Conservation (phyloP, 2,329 filamentous ascomycete genomes). For the Trichoderma arundinaceum region DNA sequence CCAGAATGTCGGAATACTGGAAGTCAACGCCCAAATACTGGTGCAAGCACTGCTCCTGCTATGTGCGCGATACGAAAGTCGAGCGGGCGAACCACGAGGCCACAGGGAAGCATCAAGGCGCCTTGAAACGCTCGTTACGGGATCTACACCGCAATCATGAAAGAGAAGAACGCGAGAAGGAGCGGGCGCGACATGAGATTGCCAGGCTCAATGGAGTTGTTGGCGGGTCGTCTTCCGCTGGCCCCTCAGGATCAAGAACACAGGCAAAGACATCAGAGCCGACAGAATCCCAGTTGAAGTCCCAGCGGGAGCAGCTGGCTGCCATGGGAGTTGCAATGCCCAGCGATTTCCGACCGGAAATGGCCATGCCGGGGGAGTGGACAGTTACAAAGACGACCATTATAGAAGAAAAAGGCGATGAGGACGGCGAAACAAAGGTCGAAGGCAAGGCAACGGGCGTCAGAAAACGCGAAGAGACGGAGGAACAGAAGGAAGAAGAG, state of each 20-base stretch:
- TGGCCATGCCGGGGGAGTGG: slow-evolving; percentile 92
- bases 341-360: slow-evolving; percentile 74
- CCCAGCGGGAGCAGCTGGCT: slow-evolving; percentile 85
- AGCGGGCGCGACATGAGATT: slow-evolving; percentile 82
- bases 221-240: slow-evolving; percentile 49
- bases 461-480: slow-evolving; percentile 66
- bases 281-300: slow-evolving; percentile 71
- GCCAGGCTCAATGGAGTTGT: slow-evolving; percentile 83
- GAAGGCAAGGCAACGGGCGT: slow-evolving; percentile 61
- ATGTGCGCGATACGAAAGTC: slow-evolving; percentile 87
- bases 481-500: slow-evolving; percentile 66
- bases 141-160: slow-evolving; percentile 87
- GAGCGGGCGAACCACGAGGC: slow-evolving; percentile 89
- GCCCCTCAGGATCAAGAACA: slow-evolving; percentile 33
- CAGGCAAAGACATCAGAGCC: slow-evolving; percentile 32
- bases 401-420: slow-evolving; percentile 53
- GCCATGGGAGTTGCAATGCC: slow-evolving; percentile 87
- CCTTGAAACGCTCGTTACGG: slow-evolving; percentile 86
- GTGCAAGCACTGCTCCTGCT: slow-evolving; percentile 95
- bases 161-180: slow-evolving; percentile 78
- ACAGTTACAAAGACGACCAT: slow-evolving; percentile 70
- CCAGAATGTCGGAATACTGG: slow-evolving; percentile 92
- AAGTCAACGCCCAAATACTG: slow-evolving; percentile 97
- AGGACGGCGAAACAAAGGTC: slow-evolving; percentile 48
- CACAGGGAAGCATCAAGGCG: slow-evolving; percentile 81